Conservation (phyloP, 192 early-diverging fungal genomes). For the Funneliformis geosporum region DNA sequence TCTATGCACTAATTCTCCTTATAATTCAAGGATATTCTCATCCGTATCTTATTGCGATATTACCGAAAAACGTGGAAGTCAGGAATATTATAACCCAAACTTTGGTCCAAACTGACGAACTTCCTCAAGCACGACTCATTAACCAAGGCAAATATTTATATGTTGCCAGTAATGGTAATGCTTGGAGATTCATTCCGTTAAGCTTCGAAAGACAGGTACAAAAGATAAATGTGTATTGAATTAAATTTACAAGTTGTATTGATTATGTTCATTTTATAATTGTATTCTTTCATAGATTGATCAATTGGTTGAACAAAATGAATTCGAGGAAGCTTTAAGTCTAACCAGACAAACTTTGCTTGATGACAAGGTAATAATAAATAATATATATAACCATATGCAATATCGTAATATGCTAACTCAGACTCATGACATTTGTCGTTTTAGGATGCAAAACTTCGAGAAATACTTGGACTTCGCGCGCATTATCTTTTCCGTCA, state of each 20-base stretch:
- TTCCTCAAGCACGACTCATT: slow-evolving; percentile 65
- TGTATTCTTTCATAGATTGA: slow-evolving; percentile 61
- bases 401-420: neutral
- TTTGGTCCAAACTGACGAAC: slow-evolving; percentile 78
- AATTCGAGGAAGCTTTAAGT: slow-evolving; percentile 76
- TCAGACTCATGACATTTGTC: neutral
- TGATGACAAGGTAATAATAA: slow-evolving; percentile 56
- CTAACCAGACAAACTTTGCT: slow-evolving; percentile 72
- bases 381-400: neutral
- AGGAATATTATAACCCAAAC: slow-evolving; percentile 81
- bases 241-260: too few relatives aligned
- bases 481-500: slow-evolving; percentile 71
- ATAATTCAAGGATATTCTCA: slow-evolving; percentile 53
- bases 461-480: slow-evolving; percentile 63
- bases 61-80: slow-evolving; percentile 76
- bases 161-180: slow-evolving; percentile 62
- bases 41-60: slow-evolving; percentile 74
- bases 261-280: slow-evolving; percentile 4
- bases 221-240: neutral
- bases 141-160: slow-evolving; percentile 76
- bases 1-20: neutral
- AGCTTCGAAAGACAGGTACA: slow-evolving; percentile 56
- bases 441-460: slow-evolving; percentile 55
- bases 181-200: slow-evolving; percentile 72
- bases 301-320: slow-evolving; percentile 65